Conservation (phyloP, 306 rosid genomes). For the Oemleria cerasiformis region DNA sequence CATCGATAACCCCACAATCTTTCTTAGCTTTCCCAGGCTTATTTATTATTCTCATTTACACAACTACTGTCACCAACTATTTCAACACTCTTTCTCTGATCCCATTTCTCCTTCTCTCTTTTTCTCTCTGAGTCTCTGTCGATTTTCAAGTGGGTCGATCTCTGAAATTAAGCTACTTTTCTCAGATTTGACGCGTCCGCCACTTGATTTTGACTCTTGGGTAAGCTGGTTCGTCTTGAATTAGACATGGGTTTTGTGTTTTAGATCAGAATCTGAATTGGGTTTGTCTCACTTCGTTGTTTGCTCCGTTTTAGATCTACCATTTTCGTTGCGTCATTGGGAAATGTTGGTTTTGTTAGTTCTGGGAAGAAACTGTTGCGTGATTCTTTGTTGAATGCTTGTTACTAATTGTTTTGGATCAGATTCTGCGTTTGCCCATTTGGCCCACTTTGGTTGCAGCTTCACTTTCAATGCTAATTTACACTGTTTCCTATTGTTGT, state of each 20-base stretch:
- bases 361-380: not conserved
- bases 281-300: conserved; percentile 8
- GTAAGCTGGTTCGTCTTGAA: conserved; percentile 1
- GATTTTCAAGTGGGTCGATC: not conserved
- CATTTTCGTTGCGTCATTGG: not conserved
- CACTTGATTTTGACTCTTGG: conserved; percentile 1
- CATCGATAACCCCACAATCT: conserved; percentile 11
- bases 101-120: not conserved
- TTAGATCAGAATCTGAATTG: conserved; percentile 6
- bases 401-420: not conserved
- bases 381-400: not conserved
- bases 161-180: not conserved
- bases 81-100: not conserved
- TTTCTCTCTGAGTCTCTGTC: not conserved
- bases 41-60: conserved; percentile 8
- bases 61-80: conserved; percentile 5
- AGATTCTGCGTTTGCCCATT: conserved; percentile 7
- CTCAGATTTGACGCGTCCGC: not conserved
- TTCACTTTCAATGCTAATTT: conserved; percentile 10
- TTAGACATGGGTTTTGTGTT: conserved; percentile 9
- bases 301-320: conserved; percentile 6
- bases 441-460: not conserved
- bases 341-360: conserved; percentile 1
- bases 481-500: not conserved
- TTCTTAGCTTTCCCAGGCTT: conserved; percentile 13